These are phyloP conservation scores for Arxiozyma telluris DNA, from an alignment of 1,139 yeast genomes.

Conservation along the genomic window DNA sequence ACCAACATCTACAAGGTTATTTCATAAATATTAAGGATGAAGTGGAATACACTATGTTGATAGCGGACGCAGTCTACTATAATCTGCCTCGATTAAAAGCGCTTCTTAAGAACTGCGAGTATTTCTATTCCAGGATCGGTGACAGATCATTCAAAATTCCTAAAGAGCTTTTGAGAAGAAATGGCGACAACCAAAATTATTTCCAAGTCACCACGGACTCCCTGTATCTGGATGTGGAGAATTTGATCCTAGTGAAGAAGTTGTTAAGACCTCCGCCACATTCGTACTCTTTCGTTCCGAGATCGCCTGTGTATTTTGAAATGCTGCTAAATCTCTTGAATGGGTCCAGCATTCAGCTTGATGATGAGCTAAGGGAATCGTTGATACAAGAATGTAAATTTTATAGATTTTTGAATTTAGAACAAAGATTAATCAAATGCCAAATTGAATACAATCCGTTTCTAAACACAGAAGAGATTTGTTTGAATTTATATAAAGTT, in stretches of 20 bases:
- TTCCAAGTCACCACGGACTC: constrained; percentile 55
- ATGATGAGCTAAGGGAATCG: constrained; percentile 43
- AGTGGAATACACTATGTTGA: constrained; percentile 50
- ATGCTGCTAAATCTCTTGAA: constrained; percentile 49
- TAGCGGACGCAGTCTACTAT: constrained; percentile 69
- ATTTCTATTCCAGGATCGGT: constrained; percentile 54
- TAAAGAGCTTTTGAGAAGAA: constrained; percentile 40
- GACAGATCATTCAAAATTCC: constrained; percentile 52
- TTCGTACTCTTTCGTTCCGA: constrained; percentile 39
- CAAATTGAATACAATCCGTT: constrained; percentile 46
- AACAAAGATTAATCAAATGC: constrained; percentile 56
- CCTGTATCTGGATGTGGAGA: constrained; percentile 40
- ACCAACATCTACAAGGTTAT: constrained; percentile 72
- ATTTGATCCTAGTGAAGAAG: constrained; percentile 34
- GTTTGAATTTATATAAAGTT: constrained; percentile 44
- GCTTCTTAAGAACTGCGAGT: constrained; percentile 44
- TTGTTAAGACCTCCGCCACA: constrained; percentile 73
- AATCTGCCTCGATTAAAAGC: constrained; percentile 49
- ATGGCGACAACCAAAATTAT: constrained; percentile 72
- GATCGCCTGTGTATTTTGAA: constrained; percentile 52
- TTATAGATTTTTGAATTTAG: constrained; percentile 66
- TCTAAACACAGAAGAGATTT: constrained; percentile 44
- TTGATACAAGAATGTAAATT: constrained; percentile 64
- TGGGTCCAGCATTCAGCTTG: constrained; percentile 48
- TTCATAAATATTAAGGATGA: constrained; percentile 50